Base-by-base conservation (phyloP, 345 rosid species). In the Moricandia moricandioides region DNA sequence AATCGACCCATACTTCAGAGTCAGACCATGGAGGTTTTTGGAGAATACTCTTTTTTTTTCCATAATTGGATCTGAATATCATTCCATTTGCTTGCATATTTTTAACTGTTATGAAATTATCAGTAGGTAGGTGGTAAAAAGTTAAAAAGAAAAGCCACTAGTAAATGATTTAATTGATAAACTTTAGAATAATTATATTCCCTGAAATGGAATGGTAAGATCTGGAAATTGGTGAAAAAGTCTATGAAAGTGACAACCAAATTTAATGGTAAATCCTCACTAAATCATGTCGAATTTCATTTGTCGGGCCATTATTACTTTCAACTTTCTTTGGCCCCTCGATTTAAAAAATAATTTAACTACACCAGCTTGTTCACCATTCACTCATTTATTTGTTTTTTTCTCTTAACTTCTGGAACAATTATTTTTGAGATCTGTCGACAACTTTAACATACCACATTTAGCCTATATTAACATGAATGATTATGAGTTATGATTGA, bases 301-400 rank as follows among this genome's bases (percentile, higher is more conserved):
- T 40, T 72, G 81, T 78, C 81, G 78, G 81, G 56, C 2, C 81
- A 78, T 72, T 61, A 72, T 72, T 72, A 55, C 72, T 61, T 72
- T 37, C 35, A 72, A 31, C 58, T 67, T 72, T 72, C 64, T 18
- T 78, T 78, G 81, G 69, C 72, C 76, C 76, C 80, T 71, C 26
- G 29, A 31, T 57, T 21, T 29, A 5, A 3, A 24, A 9, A 30
- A 59, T n/a, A n/a, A 58, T 10, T 1, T 68, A 49, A 69, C 5
- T 34, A 14, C 58, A 37, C 47, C 65, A 34, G 59, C 62, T 59
- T 59, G 54, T 67, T 49, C 27, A 66, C 58, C 39, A 39, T 51
- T 62, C 59, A 30, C 64, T 52, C 58, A 18, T 54, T 75, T 54
- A 30, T 39, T 52, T 39, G n/a, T 27, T 45, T 67, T 17, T 35